Conservation (phyloP, 1,284 basidiomycete species). For the Pseudozyma pruni region DNA sequence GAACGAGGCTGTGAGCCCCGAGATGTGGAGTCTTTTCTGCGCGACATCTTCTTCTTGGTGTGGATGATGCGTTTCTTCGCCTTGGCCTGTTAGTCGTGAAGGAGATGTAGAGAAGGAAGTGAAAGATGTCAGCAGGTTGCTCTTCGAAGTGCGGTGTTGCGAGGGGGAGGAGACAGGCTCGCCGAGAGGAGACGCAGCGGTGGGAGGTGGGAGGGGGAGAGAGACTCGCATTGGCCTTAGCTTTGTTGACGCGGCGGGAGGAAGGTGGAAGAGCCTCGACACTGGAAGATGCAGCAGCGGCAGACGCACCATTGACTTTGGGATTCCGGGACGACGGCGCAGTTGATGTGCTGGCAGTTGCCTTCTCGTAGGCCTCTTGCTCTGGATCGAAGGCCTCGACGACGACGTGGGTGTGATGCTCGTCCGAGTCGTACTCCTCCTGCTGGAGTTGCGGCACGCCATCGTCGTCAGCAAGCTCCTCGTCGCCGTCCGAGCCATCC, state of each 20-base stretch:
- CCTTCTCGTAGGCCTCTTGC: constrained; percentile 40
- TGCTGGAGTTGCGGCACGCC: constrained; percentile 27
- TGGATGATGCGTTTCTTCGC: constrained; percentile 47
- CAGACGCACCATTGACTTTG: constrained; percentile 31
- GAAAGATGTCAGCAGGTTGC: constrained; percentile 5
- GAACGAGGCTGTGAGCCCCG: constrained; percentile 57
- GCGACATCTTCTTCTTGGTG: constrained; percentile 49
- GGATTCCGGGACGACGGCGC: constrained; percentile 9
- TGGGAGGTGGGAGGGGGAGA: constrained; percentile 11
- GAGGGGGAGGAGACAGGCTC: neutral
- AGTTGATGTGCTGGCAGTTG: constrained; percentile 9
- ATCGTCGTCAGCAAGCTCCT: constrained; percentile 22
- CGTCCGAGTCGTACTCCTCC: constrained; percentile 46
- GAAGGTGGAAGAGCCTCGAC: constrained; percentile 54
- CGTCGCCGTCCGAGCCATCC: constrained; percentile 17
- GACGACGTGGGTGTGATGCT: constrained; percentile 51
- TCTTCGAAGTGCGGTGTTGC: neutral
- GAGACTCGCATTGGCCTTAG: constrained; percentile 59
- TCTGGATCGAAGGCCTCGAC: constrained; percentile 51
- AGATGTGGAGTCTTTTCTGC: constrained; percentile 58
- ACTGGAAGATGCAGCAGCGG: constrained; percentile 28
- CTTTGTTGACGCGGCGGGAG: constrained; percentile 52
- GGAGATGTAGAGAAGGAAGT: neutral
- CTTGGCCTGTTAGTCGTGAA: constrained; percentile 24
- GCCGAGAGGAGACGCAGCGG: neutral